Conservation (phyloP, 805 yeast species). For the Saccharomycopsis schoenii region DNA sequence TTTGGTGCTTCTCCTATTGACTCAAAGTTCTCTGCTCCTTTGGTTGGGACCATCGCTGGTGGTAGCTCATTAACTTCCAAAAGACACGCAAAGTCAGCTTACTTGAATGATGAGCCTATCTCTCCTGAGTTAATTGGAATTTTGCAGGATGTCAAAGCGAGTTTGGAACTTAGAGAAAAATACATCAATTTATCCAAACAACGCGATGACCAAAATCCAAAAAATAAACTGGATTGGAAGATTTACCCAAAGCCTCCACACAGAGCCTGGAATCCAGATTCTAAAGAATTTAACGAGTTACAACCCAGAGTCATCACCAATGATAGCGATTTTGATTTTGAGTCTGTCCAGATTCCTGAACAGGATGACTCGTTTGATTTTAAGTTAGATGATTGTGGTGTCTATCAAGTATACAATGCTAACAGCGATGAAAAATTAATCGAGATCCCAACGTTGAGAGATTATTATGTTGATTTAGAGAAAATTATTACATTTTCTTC, state of each 20-base stretch:
- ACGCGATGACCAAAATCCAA: conserved; percentile 71
- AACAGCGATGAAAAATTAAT: conserved; percentile 32
- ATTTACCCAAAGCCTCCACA: conserved; percentile 92
- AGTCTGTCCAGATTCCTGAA: conserved; percentile 46
- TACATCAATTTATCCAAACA: conserved; percentile 69
- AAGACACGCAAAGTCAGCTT: conserved; percentile 38
- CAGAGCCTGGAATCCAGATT: conserved; percentile 65
- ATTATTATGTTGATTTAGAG: conserved; percentile 78
- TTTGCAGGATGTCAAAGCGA: conserved; percentile 49
- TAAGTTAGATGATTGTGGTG: conserved; percentile 50
- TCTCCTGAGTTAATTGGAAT: conserved; percentile 59
- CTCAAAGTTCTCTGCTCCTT: conserved; percentile 11
- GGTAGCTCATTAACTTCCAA: conserved; percentile 19
- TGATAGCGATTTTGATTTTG: conserved; percentile 46
- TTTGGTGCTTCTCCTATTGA: conserved; percentile 26
- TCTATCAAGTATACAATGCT: conserved; percentile 49
- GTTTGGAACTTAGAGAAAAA: conserved; percentile 66
- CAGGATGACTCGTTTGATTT: conserved; percentile 30
- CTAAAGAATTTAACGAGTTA: conserved; percentile 32
- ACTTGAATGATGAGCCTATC: conserved; percentile 44
- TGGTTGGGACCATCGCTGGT: conserved; percentile 14
- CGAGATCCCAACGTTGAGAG: conserved; percentile 72
- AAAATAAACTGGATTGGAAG: conserved; percentile 60
- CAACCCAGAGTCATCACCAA: conserved; percentile 35
- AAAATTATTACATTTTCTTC: conserved; percentile 64